Base-by-base conservation (phyloP, 805 yeast species). In the Ogataea haglerorum region DNA sequence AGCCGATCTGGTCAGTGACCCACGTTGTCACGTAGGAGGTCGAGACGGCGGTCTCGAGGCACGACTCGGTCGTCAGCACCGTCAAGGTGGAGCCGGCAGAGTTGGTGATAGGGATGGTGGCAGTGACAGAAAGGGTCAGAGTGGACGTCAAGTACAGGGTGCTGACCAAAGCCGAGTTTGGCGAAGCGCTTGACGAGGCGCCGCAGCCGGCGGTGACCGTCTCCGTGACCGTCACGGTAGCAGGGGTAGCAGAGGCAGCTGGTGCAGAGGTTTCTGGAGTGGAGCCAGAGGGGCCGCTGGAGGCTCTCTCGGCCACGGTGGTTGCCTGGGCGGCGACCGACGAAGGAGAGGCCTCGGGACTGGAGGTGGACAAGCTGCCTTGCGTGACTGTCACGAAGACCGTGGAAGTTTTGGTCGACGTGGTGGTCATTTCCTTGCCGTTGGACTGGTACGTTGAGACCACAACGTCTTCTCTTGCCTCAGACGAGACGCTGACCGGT, bases 31-130 rank as follows among this genome's bases (percentile, higher is more conserved):
- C 36, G 34, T 45, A 46, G 18, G 43, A 35, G 28, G 47, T 34
- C 6, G 38, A 38, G 13, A 46, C 41, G 12, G 56, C 56, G 1
- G 65, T 60, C 26, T 54, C 57, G 32, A 56, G 21, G 16, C 46
- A 49, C 1, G 67, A 54, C 17, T 64, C 46, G 10, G 67, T 57
- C 28, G 65, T 56, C 16, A 56, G 30, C 18, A 52, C 54, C 9
- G 62, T 49, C 19, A 54, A 27, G 7, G 56, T 46, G 7, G 60
- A 53, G 19, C 67, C 66, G 10, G 52, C 46, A 30, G 48, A 42
- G 47, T 58, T 53, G 13, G 65, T 56, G 38, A 62, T 40, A 10
- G 67, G 54, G 34, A 64, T 45, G 2, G 64, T 57, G 8, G 60
- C 60, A 26, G 58, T 54, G 23, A 62, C 44, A 33, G 68, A 63